phyloP scores from a whole-genome alignment of 257 asterid species.

The Parsonsia alboflavescens region DNA sequence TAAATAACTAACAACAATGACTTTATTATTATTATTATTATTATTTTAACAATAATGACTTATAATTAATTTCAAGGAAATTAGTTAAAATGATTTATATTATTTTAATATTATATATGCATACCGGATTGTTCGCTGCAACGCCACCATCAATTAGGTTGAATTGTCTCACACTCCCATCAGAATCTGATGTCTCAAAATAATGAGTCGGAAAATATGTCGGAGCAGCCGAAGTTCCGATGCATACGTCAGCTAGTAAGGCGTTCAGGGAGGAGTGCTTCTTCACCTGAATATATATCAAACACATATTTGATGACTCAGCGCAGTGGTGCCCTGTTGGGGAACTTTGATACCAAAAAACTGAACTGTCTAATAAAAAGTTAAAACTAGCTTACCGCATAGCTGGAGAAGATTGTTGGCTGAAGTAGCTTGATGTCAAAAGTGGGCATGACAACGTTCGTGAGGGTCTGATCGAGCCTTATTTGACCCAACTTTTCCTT shows the following conservation, averaged over 20 bases:
- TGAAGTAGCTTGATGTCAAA: slow-evolving; percentile 58
- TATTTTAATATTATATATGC: no score
- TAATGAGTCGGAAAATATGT: slow-evolving; percentile 47
- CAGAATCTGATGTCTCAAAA: slow-evolving; percentile 24
- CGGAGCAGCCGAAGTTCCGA: slow-evolving; percentile 61
- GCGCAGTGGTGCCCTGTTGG: neutral
- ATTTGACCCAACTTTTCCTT: slow-evolving; percentile 29
- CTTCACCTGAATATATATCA: slow-evolving; percentile 20
- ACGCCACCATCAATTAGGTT: slow-evolving; percentile 55
- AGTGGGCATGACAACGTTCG: slow-evolving; percentile 63
- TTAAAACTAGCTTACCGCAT: neutral
- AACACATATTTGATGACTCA: neutral
- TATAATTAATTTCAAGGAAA: no score
- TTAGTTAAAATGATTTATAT: no score
- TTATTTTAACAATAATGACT: no score
- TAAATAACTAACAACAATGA: no score
- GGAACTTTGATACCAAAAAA: no score
- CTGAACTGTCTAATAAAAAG: no score
- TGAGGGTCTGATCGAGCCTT: slow-evolving; percentile 43
- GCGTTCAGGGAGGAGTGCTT: slow-evolving; percentile 26
- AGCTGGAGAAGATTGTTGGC: slow-evolving; percentile 39
- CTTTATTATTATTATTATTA: no score
- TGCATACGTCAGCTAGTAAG: slow-evolving; percentile 42
- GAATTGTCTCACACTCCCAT: slow-evolving; percentile 25
- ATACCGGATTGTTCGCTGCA: slow-evolving; percentile 54